Evolutionary conservation across 331 rosid species (phyloP).

Genomic region (Rhamnella rubrinervis): DNA sequence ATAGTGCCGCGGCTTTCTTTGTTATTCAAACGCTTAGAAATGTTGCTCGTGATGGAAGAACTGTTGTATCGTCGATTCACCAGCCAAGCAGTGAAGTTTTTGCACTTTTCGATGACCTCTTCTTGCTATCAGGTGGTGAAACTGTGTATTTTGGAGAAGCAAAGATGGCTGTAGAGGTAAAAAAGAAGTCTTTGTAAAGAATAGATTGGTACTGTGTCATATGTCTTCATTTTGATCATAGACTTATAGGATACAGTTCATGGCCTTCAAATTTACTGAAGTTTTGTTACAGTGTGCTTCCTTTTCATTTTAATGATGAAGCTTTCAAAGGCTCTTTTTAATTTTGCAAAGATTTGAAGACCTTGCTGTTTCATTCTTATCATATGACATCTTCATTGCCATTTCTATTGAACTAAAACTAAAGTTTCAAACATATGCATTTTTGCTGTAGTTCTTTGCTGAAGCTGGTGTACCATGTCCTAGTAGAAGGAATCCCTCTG

Average conservation of each 20-base stretch:
- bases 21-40: slow-evolving; percentile 86
- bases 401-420: not conserved
- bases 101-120: slow-evolving; percentile 96
- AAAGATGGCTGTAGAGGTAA: slow-evolving; percentile 75
- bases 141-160: slow-evolving; percentile 94
- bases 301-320: not conserved
- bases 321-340: not conserved
- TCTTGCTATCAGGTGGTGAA: slow-evolving; percentile 83
- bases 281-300: too few species aligned
- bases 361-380: not conserved
- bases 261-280: too few species aligned
- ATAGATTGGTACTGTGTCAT: too few species aligned
- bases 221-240: too few species aligned
- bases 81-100: slow-evolving; percentile 97
- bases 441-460: slow-evolving; percentile 70
- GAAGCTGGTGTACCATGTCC: slow-evolving; percentile 98
- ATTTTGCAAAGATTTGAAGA: not conserved
- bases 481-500: slow-evolving; percentile 85
- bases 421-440: not conserved
- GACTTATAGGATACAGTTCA: too few species aligned
- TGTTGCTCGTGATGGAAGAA: slow-evolving; percentile 85
- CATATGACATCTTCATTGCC: not conserved
- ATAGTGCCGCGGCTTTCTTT: slow-evolving; percentile 90
- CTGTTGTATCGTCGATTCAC: slow-evolving; percentile 86
- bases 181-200: not conserved